Conservation (phyloP, 768 basidiomycete species). For the Albatrellus ellisii region DNA sequence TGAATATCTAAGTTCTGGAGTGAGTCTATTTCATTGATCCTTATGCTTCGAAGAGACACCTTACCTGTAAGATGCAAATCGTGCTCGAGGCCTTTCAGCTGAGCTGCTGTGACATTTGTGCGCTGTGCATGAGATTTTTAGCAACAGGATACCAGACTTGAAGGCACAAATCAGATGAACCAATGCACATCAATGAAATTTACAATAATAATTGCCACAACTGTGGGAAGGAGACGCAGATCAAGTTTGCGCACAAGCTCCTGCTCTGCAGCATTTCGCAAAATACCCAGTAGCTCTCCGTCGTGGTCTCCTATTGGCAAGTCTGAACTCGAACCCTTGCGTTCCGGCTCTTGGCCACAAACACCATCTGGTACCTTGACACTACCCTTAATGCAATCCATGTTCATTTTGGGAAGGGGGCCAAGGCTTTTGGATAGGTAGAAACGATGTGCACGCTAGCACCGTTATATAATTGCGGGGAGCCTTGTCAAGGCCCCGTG, state of each 20-base stretch:
- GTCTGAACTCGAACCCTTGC: no score
- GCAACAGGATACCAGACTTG: neutral
- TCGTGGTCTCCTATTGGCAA: no score
- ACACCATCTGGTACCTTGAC: no score
- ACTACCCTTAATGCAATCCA: no score
- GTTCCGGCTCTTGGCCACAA: no score
- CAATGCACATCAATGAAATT: conserved; percentile 52
- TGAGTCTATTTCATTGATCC: neutral
- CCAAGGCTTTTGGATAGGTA: no score
- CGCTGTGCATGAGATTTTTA: conserved; percentile 16
- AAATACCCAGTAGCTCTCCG: neutral
- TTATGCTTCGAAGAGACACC: neutral
- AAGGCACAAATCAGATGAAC: conserved; percentile 1
- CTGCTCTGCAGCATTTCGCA: conserved; percentile 14
- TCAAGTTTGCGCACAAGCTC: conserved; percentile 45
- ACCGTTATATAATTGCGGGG: no score
- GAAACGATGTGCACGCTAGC: no score
- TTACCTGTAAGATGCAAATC: conserved; percentile 19
- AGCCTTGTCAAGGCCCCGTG: no score
- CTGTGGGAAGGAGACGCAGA: conserved; percentile 38
- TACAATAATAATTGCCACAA: conserved; percentile 48
- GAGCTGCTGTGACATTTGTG: conserved; percentile 25
- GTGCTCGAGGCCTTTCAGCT: conserved; percentile 26
- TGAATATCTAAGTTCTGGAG: conserved; percentile 27
- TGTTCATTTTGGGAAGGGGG: no score